Conservation (phyloP, 139 green algal genomes). For the Chloropicon primus region DNA sequence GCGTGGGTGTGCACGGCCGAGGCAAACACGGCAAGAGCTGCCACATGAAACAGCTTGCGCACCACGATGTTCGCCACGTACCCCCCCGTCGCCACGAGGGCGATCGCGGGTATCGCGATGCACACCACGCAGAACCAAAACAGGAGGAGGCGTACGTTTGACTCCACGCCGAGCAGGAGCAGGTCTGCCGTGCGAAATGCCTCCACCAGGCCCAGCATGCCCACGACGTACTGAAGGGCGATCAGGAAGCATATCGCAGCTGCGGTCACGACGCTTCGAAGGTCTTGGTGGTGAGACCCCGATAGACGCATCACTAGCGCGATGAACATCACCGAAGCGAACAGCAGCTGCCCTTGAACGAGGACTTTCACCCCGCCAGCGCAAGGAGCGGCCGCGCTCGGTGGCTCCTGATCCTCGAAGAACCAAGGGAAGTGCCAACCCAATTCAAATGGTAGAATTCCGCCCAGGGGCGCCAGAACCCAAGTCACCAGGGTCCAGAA, state of each 20-base stretch:
- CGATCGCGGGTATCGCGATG: not conserved
- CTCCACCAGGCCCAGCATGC: not conserved
- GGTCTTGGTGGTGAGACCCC: no score
- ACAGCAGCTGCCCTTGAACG: not conserved
- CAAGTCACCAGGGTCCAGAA: no score
- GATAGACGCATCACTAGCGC: not conserved
- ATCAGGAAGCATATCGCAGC: not conserved
- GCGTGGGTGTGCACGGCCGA: not conserved
- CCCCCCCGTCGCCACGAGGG: not conserved
- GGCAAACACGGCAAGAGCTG: not conserved
- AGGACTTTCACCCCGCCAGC: not conserved
- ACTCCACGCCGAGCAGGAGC: not conserved
- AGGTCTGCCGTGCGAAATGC: not conserved
- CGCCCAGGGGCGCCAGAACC: no score
- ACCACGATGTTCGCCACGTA: not conserved
- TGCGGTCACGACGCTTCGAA: not conserved
- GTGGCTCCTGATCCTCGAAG: no score
- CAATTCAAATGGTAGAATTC: no score
- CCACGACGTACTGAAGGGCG: not conserved
- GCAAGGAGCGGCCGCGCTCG: no score
- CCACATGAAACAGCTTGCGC: not conserved
- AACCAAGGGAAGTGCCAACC: no score
- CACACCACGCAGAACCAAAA: not conserved
- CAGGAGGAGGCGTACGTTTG: not conserved
- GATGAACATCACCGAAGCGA: not conserved